A percentile compares a stretch with the other conserved stretches of the same genome.
phyloP scores from a whole-genome alignment of 2,329 filamentous ascomycete species.

The Cercospora beticola region DNA sequence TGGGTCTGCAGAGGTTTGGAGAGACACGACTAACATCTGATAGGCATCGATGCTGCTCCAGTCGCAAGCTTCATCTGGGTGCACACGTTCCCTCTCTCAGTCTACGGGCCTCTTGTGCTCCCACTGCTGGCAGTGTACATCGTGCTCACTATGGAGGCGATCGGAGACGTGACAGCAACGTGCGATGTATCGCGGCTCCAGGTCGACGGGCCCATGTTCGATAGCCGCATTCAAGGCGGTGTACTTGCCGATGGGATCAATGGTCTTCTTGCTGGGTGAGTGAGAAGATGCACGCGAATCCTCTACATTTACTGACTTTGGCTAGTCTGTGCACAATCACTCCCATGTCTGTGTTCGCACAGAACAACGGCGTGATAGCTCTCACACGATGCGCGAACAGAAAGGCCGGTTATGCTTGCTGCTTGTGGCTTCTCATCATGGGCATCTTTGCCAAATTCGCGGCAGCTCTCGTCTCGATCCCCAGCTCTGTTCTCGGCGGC shows the following conservation, averaged over 20 bases:
- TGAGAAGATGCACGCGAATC: too few relatives aligned
- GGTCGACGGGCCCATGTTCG: slow-evolving; percentile 69
- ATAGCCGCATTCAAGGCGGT: slow-evolving; percentile 75
- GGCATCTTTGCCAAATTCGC: slow-evolving; percentile 83
- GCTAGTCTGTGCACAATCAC: slow-evolving; percentile 68
- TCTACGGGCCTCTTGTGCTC: slow-evolving; percentile 72
- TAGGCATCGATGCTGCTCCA: slow-evolving; percentile 69
- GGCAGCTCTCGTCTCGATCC: slow-evolving; percentile 74
- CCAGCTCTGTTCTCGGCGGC: slow-evolving; percentile 51
- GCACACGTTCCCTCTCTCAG: slow-evolving; percentile 68
- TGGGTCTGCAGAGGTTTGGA: too few relatives aligned
- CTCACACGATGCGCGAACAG: slow-evolving; percentile 79
- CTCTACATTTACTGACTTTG: not conserved
- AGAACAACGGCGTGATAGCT: slow-evolving; percentile 83
- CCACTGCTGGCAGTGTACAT: slow-evolving; percentile 64
- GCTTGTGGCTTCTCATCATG: slow-evolving; percentile 75
- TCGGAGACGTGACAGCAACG: slow-evolving; percentile 58
- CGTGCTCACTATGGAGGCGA: slow-evolving; percentile 74
- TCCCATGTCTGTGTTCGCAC: slow-evolving; percentile 76
- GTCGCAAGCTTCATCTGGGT: slow-evolving; percentile 76
- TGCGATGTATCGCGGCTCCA: slow-evolving; percentile 77
- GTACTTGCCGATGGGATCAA: slow-evolving; percentile 70
- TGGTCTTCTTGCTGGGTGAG: slow-evolving; percentile 64
- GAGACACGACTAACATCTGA: slow-evolving; percentile 62
- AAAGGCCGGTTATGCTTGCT: slow-evolving; percentile 75